Evolutionary conservation across 1,284 basidiomycete species (phyloP).

Genomic region (Microbotryum scabiosae): DNA sequence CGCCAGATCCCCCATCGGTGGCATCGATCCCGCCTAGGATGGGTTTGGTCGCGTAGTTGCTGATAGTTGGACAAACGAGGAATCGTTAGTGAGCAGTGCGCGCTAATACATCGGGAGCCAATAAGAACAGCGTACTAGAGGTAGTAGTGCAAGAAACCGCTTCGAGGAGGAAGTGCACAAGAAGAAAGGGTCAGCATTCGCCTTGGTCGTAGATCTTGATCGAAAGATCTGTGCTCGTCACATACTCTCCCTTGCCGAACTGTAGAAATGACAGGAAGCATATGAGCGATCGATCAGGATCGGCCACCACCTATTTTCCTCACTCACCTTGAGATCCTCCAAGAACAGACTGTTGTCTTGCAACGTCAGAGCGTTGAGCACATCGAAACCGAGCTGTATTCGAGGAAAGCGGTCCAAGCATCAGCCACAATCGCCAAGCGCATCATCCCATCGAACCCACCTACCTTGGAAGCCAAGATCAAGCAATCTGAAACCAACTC

Average conservation of each 20-base stretch:
- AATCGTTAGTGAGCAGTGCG: neutral
- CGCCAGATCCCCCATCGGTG: conserved; percentile 18
- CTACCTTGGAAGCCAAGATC: conserved; percentile 31
- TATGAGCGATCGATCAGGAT: neutral
- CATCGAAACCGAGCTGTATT: conserved; percentile 71
- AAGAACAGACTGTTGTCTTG: conserved; percentile 88
- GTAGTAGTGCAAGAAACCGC: conserved; percentile 31
- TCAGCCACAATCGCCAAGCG: neutral
- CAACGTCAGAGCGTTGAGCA: conserved; percentile 87
- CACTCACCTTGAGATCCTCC: conserved; percentile 50
- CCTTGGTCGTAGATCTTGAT: neutral
- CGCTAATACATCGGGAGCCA: neutral
- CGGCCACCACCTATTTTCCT: neutral
- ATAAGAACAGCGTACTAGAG: conserved; percentile 14
- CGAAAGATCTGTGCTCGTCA: neutral
- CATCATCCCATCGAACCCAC: neutral
- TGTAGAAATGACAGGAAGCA: neutral
- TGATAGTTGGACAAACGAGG: neutral
- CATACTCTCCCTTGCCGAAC: conserved; percentile 31
- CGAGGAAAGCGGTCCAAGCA: neutral
- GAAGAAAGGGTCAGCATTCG: neutral
- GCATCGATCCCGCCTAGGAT: conserved; percentile 29
- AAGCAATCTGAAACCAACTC: conserved; percentile 50
- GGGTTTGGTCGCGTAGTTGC: conserved; percentile 29
- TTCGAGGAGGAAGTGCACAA: neutral